A percentile compares a stretch with the other conserved stretches of the same genome.
These are phyloP conservation scores for Lasiodiplodia citricola DNA, from an alignment of 2,329 filamentous ascomycete genomes.

Conservation along the genomic window DNA sequence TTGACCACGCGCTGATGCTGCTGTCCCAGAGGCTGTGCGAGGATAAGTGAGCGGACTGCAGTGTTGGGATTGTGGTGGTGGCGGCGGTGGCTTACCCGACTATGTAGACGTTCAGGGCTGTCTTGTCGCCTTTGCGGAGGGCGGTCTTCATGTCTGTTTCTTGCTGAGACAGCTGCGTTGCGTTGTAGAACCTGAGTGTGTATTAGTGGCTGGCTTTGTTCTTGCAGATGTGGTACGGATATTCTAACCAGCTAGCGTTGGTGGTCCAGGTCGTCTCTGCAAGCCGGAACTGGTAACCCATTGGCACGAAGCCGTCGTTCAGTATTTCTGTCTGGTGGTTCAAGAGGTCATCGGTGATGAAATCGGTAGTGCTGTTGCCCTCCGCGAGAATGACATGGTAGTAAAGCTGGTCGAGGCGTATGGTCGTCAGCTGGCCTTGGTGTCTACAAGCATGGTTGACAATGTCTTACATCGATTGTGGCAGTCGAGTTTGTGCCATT, in stretches of 20 bases:
- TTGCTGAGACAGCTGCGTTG: background rate
- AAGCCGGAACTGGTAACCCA: slow-evolving; percentile 54
- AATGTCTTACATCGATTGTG: background rate
- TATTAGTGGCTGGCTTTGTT: background rate
- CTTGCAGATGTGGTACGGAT: background rate
- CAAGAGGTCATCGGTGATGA: slow-evolving; percentile 29
- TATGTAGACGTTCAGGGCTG: slow-evolving; percentile 42
- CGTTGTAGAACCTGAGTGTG: background rate
- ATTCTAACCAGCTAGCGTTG: slow-evolving; percentile 50
- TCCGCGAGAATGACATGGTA: slow-evolving; percentile 5
- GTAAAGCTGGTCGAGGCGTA: background rate
- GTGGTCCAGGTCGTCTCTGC: slow-evolving; percentile 52
- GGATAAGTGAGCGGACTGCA: background rate
- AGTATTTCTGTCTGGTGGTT: slow-evolving; percentile 52
- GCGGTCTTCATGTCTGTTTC: slow-evolving; percentile 53
- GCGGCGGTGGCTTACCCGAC: slow-evolving; percentile 29
- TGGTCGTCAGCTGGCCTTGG: background rate
- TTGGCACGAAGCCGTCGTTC: slow-evolving; percentile 52
- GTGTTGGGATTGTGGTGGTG: background rate
- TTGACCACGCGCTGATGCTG: slow-evolving; percentile 38
- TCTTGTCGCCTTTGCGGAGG: slow-evolving; percentile 54
- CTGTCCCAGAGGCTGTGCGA: slow-evolving; percentile 17
- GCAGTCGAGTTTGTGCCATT: background rate
- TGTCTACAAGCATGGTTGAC: background rate
- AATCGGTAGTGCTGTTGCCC: background rate